Conservation (phyloP, 495 filamentous ascomycete species). For the Bombardia bombarda region DNA sequence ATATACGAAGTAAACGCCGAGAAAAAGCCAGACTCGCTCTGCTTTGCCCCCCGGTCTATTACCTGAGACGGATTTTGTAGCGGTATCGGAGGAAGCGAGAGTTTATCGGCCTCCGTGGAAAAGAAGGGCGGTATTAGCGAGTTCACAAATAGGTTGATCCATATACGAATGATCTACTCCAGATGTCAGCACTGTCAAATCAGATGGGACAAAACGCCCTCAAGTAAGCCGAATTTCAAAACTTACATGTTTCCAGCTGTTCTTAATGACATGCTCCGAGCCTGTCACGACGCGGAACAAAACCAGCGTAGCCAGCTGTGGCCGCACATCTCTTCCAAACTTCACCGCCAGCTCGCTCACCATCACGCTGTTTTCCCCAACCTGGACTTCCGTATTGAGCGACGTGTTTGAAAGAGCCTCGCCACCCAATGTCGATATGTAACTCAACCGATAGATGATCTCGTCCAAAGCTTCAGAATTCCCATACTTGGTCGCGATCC, state of each 20-base stretch:
- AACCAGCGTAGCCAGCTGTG: slow-evolving; percentile 87
- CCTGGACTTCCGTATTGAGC: slow-evolving; percentile 94
- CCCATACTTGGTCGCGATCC: slow-evolving; percentile 80
- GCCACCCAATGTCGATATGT: slow-evolving; percentile 79
- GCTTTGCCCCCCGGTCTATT: slow-evolving; percentile 75
- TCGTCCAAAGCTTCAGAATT: slow-evolving; percentile 84
- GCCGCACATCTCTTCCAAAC: slow-evolving; percentile 89
- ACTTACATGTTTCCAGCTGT: slow-evolving; percentile 80
- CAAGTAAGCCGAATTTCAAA: neutral
- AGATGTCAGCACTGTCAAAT: slow-evolving; percentile 15
- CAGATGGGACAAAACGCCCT: neutral
- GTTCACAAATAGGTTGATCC: slow-evolving; percentile 94
- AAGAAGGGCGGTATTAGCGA: slow-evolving; percentile 85
- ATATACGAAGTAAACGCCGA: slow-evolving; percentile 93
- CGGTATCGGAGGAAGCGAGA: slow-evolving; percentile 78
- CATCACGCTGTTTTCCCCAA: slow-evolving; percentile 89
- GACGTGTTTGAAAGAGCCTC: slow-evolving; percentile 68
- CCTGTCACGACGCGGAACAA: slow-evolving; percentile 83
- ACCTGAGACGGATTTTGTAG: slow-evolving; percentile 87
- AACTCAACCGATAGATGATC: slow-evolving; percentile 79
- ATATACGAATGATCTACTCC: slow-evolving; percentile 75
- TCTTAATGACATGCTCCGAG: slow-evolving; percentile 65
- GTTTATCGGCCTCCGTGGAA: slow-evolving; percentile 54
- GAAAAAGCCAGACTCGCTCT: slow-evolving; percentile 74
- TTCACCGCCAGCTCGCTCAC: slow-evolving; percentile 97